Evolutionary conservation across 2,329 filamentous ascomycete species (phyloP).

Genomic region (Diaporthe sp.): DNA sequence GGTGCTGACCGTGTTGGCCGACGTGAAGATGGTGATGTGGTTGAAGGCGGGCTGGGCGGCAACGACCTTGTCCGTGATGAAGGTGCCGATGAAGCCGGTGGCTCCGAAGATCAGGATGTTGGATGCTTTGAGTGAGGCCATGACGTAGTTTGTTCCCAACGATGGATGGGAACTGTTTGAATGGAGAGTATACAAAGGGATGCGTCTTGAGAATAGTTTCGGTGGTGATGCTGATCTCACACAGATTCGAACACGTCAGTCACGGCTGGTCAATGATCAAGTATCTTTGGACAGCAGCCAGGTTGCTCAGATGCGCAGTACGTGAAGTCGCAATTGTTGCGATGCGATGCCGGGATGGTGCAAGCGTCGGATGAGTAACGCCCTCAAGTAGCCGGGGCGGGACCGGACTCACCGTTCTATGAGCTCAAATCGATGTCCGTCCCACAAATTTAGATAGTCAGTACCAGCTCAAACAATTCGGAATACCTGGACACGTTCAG

Average conservation of each 20-base stretch:
- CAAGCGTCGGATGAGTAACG: not conserved
- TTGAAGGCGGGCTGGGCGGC: conserved; percentile 50
- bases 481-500: not conserved
- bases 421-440: not conserved
- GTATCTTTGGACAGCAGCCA: not conserved
- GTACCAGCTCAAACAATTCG: not conserved
- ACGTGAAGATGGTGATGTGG: conserved; percentile 56
- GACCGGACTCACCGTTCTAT: not conserved
- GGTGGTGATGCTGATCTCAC: not conserved
- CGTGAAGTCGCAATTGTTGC: not conserved
- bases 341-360: conserved; percentile 23
- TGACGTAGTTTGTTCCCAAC: not conserved
- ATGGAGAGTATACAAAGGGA: not conserved
- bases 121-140: conserved; percentile 42
- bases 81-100: conserved; percentile 56
- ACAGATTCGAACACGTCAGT: not conserved
- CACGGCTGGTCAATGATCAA: not conserved
- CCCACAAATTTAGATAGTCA: not conserved
- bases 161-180: no score
- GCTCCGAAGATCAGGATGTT: conserved; percentile 54
- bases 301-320: not conserved
- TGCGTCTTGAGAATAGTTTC: not conserved
- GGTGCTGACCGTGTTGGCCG: conserved; percentile 59
- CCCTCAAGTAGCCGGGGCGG: not conserved
- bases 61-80: conserved; percentile 55